Evolutionary conservation across 2,329 filamentous ascomycete species (phyloP).

Genomic region (Claviceps digitariae): DNA sequence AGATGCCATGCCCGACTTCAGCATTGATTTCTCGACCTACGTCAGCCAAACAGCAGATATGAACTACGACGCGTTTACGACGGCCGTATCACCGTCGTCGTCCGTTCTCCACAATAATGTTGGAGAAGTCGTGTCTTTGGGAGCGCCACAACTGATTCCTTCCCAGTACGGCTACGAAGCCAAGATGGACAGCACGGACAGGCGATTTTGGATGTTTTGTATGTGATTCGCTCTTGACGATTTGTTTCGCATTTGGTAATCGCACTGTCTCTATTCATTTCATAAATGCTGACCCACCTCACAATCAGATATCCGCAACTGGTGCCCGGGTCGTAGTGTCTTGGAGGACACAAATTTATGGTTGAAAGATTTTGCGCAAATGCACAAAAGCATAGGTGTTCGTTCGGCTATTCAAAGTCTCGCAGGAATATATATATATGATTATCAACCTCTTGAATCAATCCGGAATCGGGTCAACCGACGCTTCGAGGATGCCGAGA

Average conservation of each 20-base stretch:
- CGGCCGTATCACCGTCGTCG: neutral
- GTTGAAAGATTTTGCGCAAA: constrained; percentile 26
- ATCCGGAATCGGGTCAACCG: constrained; percentile 21
- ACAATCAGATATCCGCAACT: constrained; percentile 22
- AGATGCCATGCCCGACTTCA: neutral
- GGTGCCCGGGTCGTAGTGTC: constrained; percentile 27
- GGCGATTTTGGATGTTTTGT: constrained; percentile 23
- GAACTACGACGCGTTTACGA: neutral
- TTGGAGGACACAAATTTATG: constrained; percentile 25
- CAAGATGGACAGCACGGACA: constrained; percentile 21
- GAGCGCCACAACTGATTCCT: constrained; percentile 10
- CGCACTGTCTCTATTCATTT: neutral
- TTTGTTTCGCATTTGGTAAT: neutral
- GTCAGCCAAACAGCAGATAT: neutral
- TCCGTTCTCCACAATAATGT: neutral
- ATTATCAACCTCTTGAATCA: constrained; percentile 21
- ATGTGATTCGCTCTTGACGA: constrained; percentile 5
- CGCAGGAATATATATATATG: constrained; percentile 27
- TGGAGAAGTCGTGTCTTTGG: constrained; percentile 3
- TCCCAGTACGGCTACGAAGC: constrained; percentile 18
- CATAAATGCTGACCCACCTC: neutral
- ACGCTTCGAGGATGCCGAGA: constrained; percentile 18
- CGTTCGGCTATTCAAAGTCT: constrained; percentile 25
- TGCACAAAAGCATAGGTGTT: constrained; percentile 22
- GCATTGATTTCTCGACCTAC: neutral